Evolutionary conservation across 352 stramenopile genomes (phyloP).

Genomic region (Phytopythium delawarense): DNA sequence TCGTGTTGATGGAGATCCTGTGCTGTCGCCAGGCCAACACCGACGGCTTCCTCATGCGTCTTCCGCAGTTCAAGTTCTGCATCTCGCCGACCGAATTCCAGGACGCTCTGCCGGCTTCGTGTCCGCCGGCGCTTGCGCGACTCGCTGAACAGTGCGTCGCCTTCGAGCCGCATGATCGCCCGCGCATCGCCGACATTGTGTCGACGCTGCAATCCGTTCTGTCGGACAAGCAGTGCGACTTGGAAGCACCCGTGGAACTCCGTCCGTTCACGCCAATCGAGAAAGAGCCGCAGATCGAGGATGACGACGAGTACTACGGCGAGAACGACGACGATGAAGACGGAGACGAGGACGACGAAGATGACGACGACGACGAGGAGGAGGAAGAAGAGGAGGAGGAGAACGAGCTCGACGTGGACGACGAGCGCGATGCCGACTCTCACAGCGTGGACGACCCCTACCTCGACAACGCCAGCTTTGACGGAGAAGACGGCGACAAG

Average conservation of each 20-base stretch:
- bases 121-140: constrained; percentile 46
- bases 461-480: constrained; percentile 22
- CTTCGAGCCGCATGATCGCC: constrained; percentile 72
- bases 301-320: constrained; percentile 45
- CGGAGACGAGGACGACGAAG: constrained; percentile 21
- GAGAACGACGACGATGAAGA: constrained; percentile 45
- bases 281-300: constrained; percentile 57
- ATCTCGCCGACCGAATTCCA: constrained; percentile 61
- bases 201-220: constrained; percentile 39
- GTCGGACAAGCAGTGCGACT: constrained; percentile 19
- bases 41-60: constrained; percentile 74
- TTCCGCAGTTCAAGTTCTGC: constrained; percentile 82
- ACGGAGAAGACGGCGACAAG: constrained; percentile 19
- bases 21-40: constrained; percentile 78
- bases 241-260: constrained; percentile 31
- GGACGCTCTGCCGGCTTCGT: constrained; percentile 53
- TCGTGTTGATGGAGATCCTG: constrained; percentile 86
- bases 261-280: constrained; percentile 58
- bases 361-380: constrained; percentile 28
- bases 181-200: constrained; percentile 42
- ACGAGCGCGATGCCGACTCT: constrained; percentile 24
- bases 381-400: constrained; percentile 25
- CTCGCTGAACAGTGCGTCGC: constrained; percentile 70
- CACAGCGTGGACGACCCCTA: constrained; percentile 30
- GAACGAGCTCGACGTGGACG: constrained; percentile 29